Evolutionary conservation across 352 stramenopile species (phyloP).

Genomic region (Globisporangium camurandrum): DNA sequence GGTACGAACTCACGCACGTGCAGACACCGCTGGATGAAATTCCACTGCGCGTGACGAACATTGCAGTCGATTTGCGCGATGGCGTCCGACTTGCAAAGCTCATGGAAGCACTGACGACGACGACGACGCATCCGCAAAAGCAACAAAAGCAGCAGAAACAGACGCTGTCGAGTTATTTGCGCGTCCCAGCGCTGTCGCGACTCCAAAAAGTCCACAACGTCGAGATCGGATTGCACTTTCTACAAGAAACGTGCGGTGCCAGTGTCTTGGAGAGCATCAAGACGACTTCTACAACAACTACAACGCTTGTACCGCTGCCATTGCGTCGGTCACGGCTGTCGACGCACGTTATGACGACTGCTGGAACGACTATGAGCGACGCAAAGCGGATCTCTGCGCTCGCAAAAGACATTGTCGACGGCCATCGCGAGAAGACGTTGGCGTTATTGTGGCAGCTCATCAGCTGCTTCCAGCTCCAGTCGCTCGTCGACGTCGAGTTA

Average conservation of each 20-base stretch:
- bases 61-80: conserved; percentile 95
- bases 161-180: conserved; percentile 72
- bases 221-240: conserved; percentile 80
- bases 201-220: conserved; percentile 97
- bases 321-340: too few species aligned
- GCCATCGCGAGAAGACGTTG: conserved; percentile 92
- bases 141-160: too few species aligned
- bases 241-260: conserved; percentile 66
- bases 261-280: conserved; percentile 52
- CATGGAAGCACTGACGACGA: conserved; percentile 82
- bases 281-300: too few species aligned
- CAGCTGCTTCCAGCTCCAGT: conserved; percentile 84
- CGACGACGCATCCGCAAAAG: too few species aligned
- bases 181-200: conserved; percentile 91
- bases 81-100: conserved; percentile 90
- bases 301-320: too few species aligned
- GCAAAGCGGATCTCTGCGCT: conserved; percentile 50
- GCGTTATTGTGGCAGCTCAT: conserved; percentile 93
- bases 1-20: conserved; percentile 85
- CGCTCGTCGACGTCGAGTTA: conserved; percentile 68
- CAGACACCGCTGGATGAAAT: conserved; percentile 94
- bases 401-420: conserved; percentile 94
- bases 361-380: conserved; percentile 33
- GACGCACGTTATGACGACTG: conserved; percentile 31
- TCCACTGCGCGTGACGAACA: conserved; percentile 87